Base-by-base conservation (phyloP, 176 grass and related monocot genomes). In the Rhynchospora breviuscula region DNA sequence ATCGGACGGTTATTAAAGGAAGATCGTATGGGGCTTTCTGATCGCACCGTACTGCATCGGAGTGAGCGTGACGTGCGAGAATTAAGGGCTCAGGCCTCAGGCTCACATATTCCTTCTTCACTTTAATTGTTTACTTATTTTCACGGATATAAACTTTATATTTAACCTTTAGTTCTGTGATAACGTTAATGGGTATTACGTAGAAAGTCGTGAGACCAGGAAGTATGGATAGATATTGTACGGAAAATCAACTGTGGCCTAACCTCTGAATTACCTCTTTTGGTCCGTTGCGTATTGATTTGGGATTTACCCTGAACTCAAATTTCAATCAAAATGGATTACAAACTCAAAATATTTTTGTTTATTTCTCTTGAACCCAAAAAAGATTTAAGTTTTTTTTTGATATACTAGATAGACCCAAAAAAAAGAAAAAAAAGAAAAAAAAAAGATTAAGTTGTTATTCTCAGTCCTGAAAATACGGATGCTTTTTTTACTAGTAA, bases 221-320 rank as follows among this genome's bases (percentile, higher is more conserved):
- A 49, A 0, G 69, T 73, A 6, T 0, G 18, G 17, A 48, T 72
- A 73, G 26, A 72, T 18, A 2, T 0, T 4, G 71, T 75, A 26
- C 7, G 15, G 33, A 10, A 43, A 10, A 10, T 70, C 17, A 76
- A 10, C 9, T 74, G 70, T 51, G 70, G 44, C 7, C 9, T 51
- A 74, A 74, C 49, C 73, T 77, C 25, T 15, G 12, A 26, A 23
- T 77, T 77, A 49, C 73, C 49, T 77, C 73, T 56, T 77, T 77
- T 26, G 46, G 17, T 54, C 13, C 23, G 47, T 77, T 56, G 49
- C 49, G 73, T 77, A 23, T 49, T 56, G 12, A 18, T 76, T 26
- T 12, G 21, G 49, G 6, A 31, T 77, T 31, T 31, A 77, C 48
- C 31, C 13, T 13, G 8, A 18, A 31, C 0, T 33, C 22, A 33